phyloP scores from a whole-genome alignment of 2,329 filamentous ascomycete species.

The Monosporascus sp. region DNA sequence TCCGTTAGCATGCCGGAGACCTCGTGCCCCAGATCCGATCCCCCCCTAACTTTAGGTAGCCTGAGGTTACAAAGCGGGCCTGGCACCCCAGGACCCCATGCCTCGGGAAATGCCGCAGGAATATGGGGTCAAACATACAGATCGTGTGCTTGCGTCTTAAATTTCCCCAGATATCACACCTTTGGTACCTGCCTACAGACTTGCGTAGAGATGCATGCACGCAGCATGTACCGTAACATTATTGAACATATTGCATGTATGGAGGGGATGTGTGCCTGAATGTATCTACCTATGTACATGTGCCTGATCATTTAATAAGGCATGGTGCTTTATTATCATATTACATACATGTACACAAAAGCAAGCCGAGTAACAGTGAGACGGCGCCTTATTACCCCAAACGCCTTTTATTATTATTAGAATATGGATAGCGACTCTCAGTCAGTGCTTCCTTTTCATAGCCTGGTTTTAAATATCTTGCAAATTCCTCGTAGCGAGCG shows the following conservation, averaged over 20 bases:
- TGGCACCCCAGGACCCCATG: neutral
- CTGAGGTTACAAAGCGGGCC: neutral
- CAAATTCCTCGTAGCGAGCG: neutral
- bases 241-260: neutral
- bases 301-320: too few species aligned
- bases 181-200: neutral
- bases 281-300: neutral
- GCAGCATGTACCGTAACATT: neutral
- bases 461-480: neutral
- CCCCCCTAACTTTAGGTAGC: neutral
- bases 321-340: too few species aligned
- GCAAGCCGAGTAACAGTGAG: too few species aligned
- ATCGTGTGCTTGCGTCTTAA: neutral
- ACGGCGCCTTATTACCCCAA: too few species aligned
- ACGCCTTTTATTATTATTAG: too few species aligned
- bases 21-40: neutral
- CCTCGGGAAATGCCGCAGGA: neutral
- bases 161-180: neutral
- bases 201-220: neutral
- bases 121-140: neutral
- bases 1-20: neutral
- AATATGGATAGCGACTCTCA: too few species aligned
- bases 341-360: too few species aligned
- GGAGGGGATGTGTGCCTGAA: neutral
- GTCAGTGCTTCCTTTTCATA: too few species aligned